Percentiles rank a stretch among this genome's conserved stretches.
Evolutionary conservation across 805 yeast genomes (phyloP).

Genomic region (Starmerella bombicola): DNA sequence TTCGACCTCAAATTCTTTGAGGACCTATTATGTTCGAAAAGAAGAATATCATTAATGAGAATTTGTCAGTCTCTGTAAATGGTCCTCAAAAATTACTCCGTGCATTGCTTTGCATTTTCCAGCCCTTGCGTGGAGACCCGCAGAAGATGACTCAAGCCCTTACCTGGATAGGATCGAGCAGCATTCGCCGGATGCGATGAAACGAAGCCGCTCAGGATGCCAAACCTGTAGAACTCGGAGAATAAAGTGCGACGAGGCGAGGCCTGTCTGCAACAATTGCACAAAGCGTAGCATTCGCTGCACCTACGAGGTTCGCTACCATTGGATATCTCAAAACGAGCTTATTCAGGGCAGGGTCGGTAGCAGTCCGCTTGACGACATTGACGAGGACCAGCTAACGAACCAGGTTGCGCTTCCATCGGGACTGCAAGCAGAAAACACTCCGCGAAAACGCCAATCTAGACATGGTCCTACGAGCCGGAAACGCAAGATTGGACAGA

Average conservation of each 20-base stretch:
- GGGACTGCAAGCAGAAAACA: background rate
- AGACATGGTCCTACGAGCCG: constrained; percentile 13
- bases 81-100: too few species aligned
- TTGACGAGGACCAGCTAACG: background rate
- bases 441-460: constrained; percentile 1
- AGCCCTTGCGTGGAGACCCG: too few species aligned
- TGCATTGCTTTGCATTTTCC: too few species aligned
- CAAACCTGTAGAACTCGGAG: constrained; percentile 51
- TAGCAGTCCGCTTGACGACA: background rate
- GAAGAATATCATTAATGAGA: too few species aligned
- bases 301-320: constrained; percentile 14
- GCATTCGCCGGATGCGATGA: too few species aligned
- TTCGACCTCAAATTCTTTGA: too few species aligned
- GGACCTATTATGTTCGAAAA: too few species aligned
- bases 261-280: constrained; percentile 50
- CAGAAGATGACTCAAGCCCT: too few species aligned
- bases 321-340: constrained; percentile 14
- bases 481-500: constrained; percentile 13
- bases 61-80: too few species aligned
- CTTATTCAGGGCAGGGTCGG: background rate
- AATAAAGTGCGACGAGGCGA: constrained; percentile 51
- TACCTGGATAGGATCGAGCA: too few species aligned
- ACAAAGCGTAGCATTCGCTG: constrained; percentile 20
- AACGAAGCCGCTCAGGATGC: constrained; percentile 40
- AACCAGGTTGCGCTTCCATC: background rate